Base-by-base conservation (phyloP, 345 rosid genomes). In the Microthlaspi erraticum region DNA sequence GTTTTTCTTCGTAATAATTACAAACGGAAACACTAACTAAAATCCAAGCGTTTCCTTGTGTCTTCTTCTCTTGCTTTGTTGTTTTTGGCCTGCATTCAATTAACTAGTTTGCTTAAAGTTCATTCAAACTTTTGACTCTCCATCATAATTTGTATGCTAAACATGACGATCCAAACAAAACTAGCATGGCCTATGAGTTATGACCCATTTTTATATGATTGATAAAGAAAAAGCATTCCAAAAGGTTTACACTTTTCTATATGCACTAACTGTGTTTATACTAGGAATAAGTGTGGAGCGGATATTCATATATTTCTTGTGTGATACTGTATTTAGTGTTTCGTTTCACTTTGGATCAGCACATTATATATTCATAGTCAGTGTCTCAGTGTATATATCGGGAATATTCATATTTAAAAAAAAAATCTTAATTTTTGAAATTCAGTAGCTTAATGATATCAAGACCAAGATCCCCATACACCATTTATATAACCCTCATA, bases 21-120 rank as follows among this genome's bases (percentile, higher is more conserved):
- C 78, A 59, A 51, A 59, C 45, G 18, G 18, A 60, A 67, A 66
- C 67, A 66, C 54, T 73, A 58, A 58, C 56, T 23, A 60, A 51
- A 59, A 12, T 52, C 53, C 36, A 42, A 56, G 3, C 23, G 12
- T 46, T 34, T 64, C 44, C 12, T 31, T 18, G 31, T 73, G 60
- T 53, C 64, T 33, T 60, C 26, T 59, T 74, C 61, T 64, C 52
- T 45, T 37, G 16, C 46, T 63, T 42, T 53, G n/a, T 54, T 37
- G 32, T 58, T 55, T 59, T 49, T 66, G 45, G 48, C 62, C 13
- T 73, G 20, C 17, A 33, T 41, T 58, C 32, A 66, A 66, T 56
- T 52, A 5, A 26, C 4, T 70, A 53, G 41, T 48, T 48, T 48
- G 46, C 57, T 43, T 64, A 34, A 73, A 39, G 16, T n/a, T 31